Evolutionary conservation across 2,329 filamentous ascomycete species (phyloP), one percentile per base, ranked within the genome.

Genomic region (Incumbomyces lentus): DNA sequence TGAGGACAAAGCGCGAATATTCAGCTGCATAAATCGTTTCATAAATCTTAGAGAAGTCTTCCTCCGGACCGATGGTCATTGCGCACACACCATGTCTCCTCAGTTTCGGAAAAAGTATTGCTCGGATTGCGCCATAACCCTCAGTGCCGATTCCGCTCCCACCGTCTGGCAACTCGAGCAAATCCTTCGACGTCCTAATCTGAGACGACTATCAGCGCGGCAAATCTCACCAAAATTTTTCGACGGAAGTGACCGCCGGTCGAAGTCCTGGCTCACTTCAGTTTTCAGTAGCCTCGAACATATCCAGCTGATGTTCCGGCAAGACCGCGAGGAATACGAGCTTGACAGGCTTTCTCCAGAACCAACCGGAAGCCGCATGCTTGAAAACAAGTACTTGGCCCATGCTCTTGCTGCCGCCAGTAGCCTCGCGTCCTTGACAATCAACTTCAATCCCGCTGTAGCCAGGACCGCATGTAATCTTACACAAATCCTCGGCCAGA

Each of bases 181-280:
- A 18, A 44, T 57, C 12, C 49, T 57, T 35, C 33, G 16, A 19
- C 47, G 52, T n/a, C 49, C 48, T 6, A 26, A 34, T 12, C 6
- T 45, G 17, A 49, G 31, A 44, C 30, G 19, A 40, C 42, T 32
- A 44, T 52, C 13, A 17, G 53, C 18, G 46, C 49, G 53, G 29
- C 48, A 52, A 32, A 11, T 56, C 26, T 50, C 46, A 44, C 53
- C 53, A 31, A 52, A 54, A 16, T 57, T 57, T 46, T 57, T 57
- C 44, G 26, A 38, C 33, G 42, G 42, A 17, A 42, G 40, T 14
- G 54, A 47, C 13, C 47, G 36, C 37, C 17, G 53, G 10, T 46
- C 47, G 14, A 40, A 43, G 17, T 35, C 47, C 14, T 30, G 43
- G 47, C 33, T 57, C 12, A 46, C 35, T 17, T 29, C 40, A 17